Percentiles rank a stretch among this genome's conserved stretches.
These are phyloP conservation scores for Beauveria caledonica DNA, from an alignment of 2,329 filamentous ascomycete genomes.

Conservation along the genomic window DNA sequence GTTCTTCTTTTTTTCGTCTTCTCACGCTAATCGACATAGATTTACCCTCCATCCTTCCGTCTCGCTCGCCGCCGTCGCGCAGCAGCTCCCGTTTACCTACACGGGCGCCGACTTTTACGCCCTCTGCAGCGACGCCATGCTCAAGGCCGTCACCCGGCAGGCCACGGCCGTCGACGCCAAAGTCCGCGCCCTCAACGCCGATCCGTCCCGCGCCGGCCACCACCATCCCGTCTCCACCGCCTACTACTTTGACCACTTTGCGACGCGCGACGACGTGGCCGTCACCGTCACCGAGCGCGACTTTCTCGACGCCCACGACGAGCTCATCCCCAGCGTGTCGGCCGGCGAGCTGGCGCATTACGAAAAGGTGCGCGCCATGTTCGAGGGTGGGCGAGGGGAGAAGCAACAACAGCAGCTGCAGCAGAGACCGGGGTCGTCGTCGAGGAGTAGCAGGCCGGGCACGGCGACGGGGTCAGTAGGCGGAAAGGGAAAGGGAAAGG, in stretches of 20 bases:
- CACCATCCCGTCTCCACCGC: conserved; percentile 64
- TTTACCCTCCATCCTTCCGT: conserved; percentile 77
- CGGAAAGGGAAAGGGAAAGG: conserved; percentile 22
- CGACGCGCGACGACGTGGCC: conserved; percentile 70
- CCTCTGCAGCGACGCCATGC: conserved; percentile 94
- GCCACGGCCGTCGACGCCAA: conserved; percentile 77
- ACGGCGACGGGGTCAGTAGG: conserved; percentile 1
- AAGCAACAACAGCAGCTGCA: conserved; percentile 21
- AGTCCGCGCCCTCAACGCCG: conserved; percentile 60
- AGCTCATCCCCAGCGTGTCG: conserved; percentile 90
- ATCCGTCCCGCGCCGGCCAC: conserved; percentile 19
- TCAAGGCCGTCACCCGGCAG: conserved; percentile 92
- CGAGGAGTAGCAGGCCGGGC: conserved; percentile 24
- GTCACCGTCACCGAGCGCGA: conserved; percentile 87
- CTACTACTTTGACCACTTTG: conserved; percentile 92
- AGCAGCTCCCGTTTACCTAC: conserved; percentile 83
- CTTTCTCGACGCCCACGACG: conserved; percentile 70
- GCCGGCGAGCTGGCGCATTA: conserved; percentile 89
- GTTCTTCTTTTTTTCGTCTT: neutral
- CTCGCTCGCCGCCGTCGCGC: conserved; percentile 66
- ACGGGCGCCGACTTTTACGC: conserved; percentile 97
- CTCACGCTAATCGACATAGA: conserved; percentile 32
- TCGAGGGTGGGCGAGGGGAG: conserved; percentile 54
- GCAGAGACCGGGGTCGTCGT: conserved; percentile 26
- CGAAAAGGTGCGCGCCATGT: conserved; percentile 70